Conservation (phyloP, 768 basidiomycete genomes). For the Amanita pseudoporphyria region DNA sequence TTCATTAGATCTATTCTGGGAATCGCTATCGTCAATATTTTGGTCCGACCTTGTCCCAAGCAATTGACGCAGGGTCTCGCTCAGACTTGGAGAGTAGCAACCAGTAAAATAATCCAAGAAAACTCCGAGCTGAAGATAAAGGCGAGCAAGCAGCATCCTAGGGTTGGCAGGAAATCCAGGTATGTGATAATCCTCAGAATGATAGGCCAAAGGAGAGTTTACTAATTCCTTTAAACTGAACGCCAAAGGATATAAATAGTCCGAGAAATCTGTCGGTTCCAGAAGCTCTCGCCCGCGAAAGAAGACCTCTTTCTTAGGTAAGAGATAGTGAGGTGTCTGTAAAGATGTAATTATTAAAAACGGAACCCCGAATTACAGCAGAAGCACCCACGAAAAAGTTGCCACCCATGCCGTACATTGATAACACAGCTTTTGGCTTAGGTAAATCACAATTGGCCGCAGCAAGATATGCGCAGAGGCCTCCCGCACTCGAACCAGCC, state of each 20-base stretch:
- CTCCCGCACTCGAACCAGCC: conserved; percentile 52
- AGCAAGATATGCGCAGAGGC: conserved; percentile 53
- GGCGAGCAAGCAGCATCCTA: conserved; percentile 45
- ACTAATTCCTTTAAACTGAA: conserved; percentile 16
- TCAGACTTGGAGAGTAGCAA: conserved; percentile 37
- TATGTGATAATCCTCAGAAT: conserved; percentile 31
- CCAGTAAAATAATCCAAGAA: conserved; percentile 53
- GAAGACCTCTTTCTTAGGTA: conserved; percentile 39
- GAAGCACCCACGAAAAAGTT: conserved; percentile 34
- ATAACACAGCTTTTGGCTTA: conserved; percentile 43
- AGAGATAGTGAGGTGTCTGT: conserved; percentile 43
- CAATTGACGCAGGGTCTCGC: conserved; percentile 25
- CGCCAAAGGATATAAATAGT: conserved; percentile 37
- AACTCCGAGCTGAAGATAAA: conserved; percentile 50
- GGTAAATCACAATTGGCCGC: conserved; percentile 39
- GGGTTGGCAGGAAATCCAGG: conserved; percentile 56
- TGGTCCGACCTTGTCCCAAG: conserved; percentile 8
- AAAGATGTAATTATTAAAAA: no score
- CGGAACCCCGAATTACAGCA: no score
- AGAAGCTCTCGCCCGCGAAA: conserved; percentile 47
- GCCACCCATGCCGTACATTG: conserved; percentile 59
- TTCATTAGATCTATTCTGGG: conserved; percentile 11
- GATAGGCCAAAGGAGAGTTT: conserved; percentile 38
- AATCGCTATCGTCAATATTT: conserved; percentile 16
- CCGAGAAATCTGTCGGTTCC: conserved; percentile 33